These are phyloP conservation scores for Amanita pseudoporphyria DNA, from an alignment of 768 basidiomycete species.

Conservation along the genomic window DNA sequence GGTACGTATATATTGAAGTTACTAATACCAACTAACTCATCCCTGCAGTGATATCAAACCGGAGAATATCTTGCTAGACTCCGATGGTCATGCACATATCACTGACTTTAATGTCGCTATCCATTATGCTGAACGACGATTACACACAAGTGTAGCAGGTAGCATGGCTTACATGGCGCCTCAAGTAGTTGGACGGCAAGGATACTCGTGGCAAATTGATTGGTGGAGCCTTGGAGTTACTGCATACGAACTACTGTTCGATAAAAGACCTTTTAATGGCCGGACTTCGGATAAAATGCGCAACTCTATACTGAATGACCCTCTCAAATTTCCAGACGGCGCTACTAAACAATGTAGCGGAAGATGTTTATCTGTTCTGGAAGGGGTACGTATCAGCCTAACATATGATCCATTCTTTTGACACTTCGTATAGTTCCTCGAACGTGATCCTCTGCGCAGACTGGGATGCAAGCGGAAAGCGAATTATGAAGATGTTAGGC, in stretches of 20 bases:
- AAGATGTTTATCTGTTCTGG: conserved; percentile 57
- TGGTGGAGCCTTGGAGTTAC: conserved; percentile 96
- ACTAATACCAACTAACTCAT: conserved; percentile 8
- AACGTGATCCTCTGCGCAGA: conserved; percentile 68
- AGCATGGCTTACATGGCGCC: conserved; percentile 99
- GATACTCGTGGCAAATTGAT: conserved; percentile 89
- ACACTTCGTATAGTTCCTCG: conserved; percentile 55
- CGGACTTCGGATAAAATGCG: conserved; percentile 85
- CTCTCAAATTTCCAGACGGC: conserved; percentile 69
- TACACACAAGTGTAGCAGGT: conserved; percentile 91
- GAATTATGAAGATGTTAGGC: conserved; percentile 66
- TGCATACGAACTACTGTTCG: conserved; percentile 83
- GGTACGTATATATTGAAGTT: conserved; percentile 39
- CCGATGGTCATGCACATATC: conserved; percentile 89
- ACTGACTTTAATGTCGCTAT: conserved; percentile 99
- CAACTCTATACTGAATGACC: conserved; percentile 74
- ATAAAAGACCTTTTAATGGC: conserved; percentile 81
- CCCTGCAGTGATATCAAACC: conserved; percentile 82
- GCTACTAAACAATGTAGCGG: conserved; percentile 49
- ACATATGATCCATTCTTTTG: conserved; percentile 9
- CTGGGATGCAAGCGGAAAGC: conserved; percentile 70
- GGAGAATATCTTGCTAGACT: conserved; percentile 92
- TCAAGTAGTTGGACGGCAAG: conserved; percentile 84
- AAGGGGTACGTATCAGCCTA: conserved; percentile 41
- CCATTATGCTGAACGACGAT: conserved; percentile 83